Percentiles rank a stretch among this genome's conserved stretches.
Evolutionary conservation across 2,329 filamentous ascomycete species (phyloP).

Genomic region (Dendryphion nanum): DNA sequence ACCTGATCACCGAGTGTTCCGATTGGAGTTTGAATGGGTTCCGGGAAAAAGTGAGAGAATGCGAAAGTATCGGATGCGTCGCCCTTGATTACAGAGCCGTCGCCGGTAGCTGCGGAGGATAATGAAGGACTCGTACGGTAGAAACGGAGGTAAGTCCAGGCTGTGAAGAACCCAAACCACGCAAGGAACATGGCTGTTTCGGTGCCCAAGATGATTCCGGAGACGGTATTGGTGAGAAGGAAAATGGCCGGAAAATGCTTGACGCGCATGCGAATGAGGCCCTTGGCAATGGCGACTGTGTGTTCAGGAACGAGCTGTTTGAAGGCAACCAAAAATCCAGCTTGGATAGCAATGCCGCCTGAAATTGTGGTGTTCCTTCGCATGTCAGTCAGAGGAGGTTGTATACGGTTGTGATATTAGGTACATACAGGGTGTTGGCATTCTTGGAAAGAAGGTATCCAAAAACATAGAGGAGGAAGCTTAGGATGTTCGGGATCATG

Average conservation of each 20-base stretch:
- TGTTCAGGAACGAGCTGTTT: conserved; percentile 97
- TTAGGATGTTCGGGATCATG: conserved; percentile 75
- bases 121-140: conserved; percentile 71
- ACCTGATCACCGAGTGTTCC: conserved; percentile 70
- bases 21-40: conserved; percentile 74
- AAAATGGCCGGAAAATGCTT: conserved; percentile 76
- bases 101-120: conserved; percentile 54
- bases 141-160: conserved; percentile 96
- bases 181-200: conserved; percentile 77
- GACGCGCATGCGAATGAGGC: conserved; percentile 84
- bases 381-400: conserved; percentile 12
- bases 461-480: conserved; percentile 70
- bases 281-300: conserved; percentile 90
- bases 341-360: conserved; percentile 85
- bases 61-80: conserved; percentile 96
- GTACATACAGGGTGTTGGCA: conserved; percentile 66
- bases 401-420: neutral
- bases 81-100: conserved; percentile 64
- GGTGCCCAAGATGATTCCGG: conserved; percentile 63
- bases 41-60: conserved; percentile 94
- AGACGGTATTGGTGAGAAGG: conserved; percentile 67
- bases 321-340: conserved; percentile 92
- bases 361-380: conserved; percentile 67
- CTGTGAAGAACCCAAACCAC: conserved; percentile 77
- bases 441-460: conserved; percentile 69